phyloP scores from a whole-genome alignment of 176 grass and related monocot species.

The Rhynchospora pubera region DNA sequence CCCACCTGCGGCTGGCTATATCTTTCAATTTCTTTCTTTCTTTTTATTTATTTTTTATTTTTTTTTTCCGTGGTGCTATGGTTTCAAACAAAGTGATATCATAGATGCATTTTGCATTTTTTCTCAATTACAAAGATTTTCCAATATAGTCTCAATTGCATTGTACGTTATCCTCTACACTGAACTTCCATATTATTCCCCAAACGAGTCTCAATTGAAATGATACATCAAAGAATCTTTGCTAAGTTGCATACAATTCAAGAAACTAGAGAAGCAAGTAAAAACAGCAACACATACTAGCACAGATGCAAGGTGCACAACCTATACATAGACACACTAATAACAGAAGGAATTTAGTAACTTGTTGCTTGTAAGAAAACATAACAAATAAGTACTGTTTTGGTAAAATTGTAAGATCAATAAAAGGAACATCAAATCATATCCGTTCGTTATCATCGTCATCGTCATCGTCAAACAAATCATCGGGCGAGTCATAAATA shows the following conservation, averaged over 20 bases:
- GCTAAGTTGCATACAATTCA: background rate
- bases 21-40: too few species aligned
- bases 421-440: background rate
- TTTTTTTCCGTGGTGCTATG: too few species aligned
- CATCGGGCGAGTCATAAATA: slow-evolving; percentile 80
- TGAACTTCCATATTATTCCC: too few species aligned
- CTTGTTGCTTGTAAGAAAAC: background rate
- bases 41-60: too few species aligned
- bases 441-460: slow-evolving; percentile 21
- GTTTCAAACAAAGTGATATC: too few species aligned
- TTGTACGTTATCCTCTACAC: too few species aligned
- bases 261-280: background rate
- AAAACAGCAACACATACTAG: background rate
- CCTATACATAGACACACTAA: background rate
- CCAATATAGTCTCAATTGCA: too few species aligned
- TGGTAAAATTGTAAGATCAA: background rate
- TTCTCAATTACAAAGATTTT: too few species aligned
- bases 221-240: background rate
- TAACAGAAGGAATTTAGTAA: background rate
- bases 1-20: too few species aligned
- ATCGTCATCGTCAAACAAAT: slow-evolving; percentile 39
- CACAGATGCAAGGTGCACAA: background rate
- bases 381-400: background rate
- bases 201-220: background rate
- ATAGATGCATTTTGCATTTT: too few species aligned